Evolutionary conservation across 306 rosid species (phyloP), one percentile per base, ranked within the genome.

Genomic region (Argentina anserina): DNA sequence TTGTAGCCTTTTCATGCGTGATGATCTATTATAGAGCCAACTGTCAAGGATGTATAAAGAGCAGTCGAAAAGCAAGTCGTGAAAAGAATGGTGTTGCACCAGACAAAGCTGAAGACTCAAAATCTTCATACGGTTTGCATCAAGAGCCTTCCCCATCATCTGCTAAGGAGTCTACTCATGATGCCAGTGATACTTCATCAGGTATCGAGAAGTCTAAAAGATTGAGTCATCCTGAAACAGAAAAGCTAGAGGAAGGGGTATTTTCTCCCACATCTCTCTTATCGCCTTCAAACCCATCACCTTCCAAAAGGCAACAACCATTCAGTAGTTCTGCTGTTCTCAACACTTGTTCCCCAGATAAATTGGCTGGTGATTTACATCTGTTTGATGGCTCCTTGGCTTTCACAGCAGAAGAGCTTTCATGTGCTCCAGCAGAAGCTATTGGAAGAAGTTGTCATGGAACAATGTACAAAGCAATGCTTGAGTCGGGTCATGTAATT

Each of bases 381-480:
- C 81, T 87, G n/a, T 89, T 89, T 68, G 91, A 87, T 41, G 87
- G 87, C 50, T 82, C 86, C 45, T 87, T 86, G 79, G 79, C 29
- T 28, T 74, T 91, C 75, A 89, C 96, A 7, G 90, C 85, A 0
- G 95, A 89, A 76, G 97, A 91, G 73, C 92, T 91, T 84, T 89
- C 96, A 6, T 46, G 82, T 59, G 91, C 92, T 81, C 86, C 91
- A 1, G 96, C 96, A 0, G 92, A 89, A 89, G 78, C 82, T 79
- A 76, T 87, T 37, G 89, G 90, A 26, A 87, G 85, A 75, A 91
- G 96, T 77, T 91, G 96, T 77, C 97, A 91, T 67, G 97, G 97
- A 67, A 86, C 86, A 56, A 82, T 87, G 45, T 91, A 87, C 72
- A 91, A 87, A 81, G 92, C 96, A 41, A 81, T 86, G 61, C 92